phyloP scores from a whole-genome alignment of 2,329 filamentous ascomycete genomes.

The Fusarium staphyleae region DNA sequence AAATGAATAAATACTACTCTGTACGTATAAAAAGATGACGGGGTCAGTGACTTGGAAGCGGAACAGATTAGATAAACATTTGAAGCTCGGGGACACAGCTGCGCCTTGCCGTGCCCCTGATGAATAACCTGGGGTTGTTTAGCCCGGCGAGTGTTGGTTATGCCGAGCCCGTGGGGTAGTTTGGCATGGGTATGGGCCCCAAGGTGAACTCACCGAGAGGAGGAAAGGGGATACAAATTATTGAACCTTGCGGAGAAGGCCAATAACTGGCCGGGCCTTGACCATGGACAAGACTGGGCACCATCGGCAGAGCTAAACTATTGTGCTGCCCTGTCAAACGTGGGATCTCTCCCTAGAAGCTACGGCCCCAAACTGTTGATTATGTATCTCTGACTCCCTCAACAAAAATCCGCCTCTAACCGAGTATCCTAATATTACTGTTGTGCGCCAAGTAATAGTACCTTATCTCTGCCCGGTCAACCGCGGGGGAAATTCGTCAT shows the following conservation, averaged over 20 bases:
- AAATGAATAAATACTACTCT: no score
- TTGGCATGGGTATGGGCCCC: neutral
- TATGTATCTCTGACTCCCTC: neutral
- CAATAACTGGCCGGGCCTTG: neutral
- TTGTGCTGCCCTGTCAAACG: neutral
- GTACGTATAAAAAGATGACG: no score
- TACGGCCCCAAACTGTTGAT: neutral
- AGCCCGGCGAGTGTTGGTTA: slow-evolving; percentile 22
- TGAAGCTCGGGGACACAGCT: no score
- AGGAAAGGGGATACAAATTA: no score
- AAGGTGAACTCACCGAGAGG: neutral
- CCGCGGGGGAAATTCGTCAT: neutral
- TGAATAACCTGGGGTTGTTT: slow-evolving; percentile 27
- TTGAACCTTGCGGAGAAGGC: no score
- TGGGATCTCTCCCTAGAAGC: neutral
- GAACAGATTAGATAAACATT: no score
- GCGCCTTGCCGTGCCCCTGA: slow-evolving; percentile 19
- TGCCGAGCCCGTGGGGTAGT: slow-evolving; percentile 16
- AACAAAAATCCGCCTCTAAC: slow-evolving; percentile 29
- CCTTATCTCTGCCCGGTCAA: neutral
- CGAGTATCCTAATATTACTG: neutral
- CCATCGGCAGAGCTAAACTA: neutral
- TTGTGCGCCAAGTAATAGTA: slow-evolving; percentile 11
- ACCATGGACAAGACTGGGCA: neutral
- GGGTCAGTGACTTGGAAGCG: no score